Evolutionary conservation across 352 stramenopile genomes (phyloP), one percentile per base, ranked within the genome.

Genomic region (Plasmopara viticola): DNA sequence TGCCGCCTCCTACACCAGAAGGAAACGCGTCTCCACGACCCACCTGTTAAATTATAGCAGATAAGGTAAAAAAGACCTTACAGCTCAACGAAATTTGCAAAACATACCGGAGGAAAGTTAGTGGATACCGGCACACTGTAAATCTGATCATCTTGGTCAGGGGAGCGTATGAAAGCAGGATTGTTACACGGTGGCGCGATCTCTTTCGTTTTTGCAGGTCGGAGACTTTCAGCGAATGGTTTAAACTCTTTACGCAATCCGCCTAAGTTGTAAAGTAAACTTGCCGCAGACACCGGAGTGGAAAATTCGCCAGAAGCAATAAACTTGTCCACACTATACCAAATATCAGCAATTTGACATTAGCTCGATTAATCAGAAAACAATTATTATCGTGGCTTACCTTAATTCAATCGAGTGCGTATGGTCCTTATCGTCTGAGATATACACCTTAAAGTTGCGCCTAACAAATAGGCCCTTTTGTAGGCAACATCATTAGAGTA

Each of bases 391-490:
- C 30, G 25, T 4, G 35, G 8, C 57, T 10, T 56, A 86, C 80
- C 63, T 84, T 20, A 94, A 55, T 58, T 89, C 80, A 34, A 90
- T 78, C 9, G 84, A 90, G 44, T 87, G 67, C 8, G 74, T 87
- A 51, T 82, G 67, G 9, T 85, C 54, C 44, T 78, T 72, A 56
- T 79, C 56, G 18, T 86, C 72, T 4, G 77, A 88, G 13, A 94
- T 58, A 60, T 90, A 90, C 38, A 90, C 65, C 51, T 90, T 75
- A 18, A 94, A 83, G 52, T 85, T 90, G 44, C 65, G 72, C 18
- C 76, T 72, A 39, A 94, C 76, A 52, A 86, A 88, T 35, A 94
- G 48, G 13, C 70, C 75, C 81, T 93, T 33, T 15, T 56, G 6
- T 8, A 63, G 47, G 2, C 15, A 20, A 53, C 13, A 29, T 33